Evolutionary conservation across 345 rosid genomes (phyloP), one percentile per base, ranked within the genome.

Genomic region (Erucastrum elatum): DNA sequence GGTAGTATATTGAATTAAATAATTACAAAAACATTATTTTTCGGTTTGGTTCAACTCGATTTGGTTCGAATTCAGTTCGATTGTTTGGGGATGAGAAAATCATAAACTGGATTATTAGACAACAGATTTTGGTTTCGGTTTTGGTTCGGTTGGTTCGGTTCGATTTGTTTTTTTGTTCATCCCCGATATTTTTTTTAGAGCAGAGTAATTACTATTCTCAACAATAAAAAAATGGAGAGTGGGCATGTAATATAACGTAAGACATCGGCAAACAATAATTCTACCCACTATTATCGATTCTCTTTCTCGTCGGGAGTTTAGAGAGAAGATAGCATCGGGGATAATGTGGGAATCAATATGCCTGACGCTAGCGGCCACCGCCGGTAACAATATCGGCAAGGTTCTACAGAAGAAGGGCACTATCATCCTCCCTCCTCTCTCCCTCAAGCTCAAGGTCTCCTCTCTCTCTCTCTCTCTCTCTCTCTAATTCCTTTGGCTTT

Each of bases 371-470:
- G 96, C 90, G 11, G 99, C 98, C 55, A 89, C 99, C 77, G 98
- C 98, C 73, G 99, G 99, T 58, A 95, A 93, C 83, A 95, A 93
- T 63, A 91, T 95, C 77, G 99, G 98, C 74, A 91, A 93, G 68
- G 96, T 93, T 80, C 90, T 93, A 2, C 99, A 93, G 87, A 95
- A 95, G 85, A 95, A 93, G 78, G 99, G 99, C 85, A 90, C 98
- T 77, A 84, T 95, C 30, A 93, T 95, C 77, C 88, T 95, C 29
- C 98, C 98, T 70, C 99, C 98, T 79, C 97, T 93, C 75, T 95
- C 99, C 66, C 90, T 95, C 86, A 95, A 93, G 87, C 90, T 94
- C 80, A 92, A 94, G 98, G 98, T 72, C 58, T 44, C 66, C 37
- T 72, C 58, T 44, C 66, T 53, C 55, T 71, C 67, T 64, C 39